Conservation (phyloP, 1,139 yeast genomes). For the Kurtzmaniella quercitrusa region DNA sequence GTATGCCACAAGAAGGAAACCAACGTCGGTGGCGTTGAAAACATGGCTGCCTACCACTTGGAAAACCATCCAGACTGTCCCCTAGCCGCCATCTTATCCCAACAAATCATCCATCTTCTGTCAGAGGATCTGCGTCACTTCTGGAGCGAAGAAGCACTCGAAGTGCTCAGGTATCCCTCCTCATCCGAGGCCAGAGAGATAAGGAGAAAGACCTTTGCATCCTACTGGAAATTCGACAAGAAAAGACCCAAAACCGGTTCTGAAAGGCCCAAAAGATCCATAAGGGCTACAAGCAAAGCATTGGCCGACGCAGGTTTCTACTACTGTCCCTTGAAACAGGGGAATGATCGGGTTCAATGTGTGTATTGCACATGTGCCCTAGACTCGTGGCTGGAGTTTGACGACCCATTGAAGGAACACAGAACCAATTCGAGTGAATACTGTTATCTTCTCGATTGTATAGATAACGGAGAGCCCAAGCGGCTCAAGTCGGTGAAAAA, state of each 20-base stretch:
- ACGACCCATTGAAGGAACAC: slow-evolving; percentile 60
- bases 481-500: not conserved
- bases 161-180: slow-evolving; percentile 20
- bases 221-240: slow-evolving; percentile 52
- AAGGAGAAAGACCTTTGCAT: slow-evolving; percentile 49
- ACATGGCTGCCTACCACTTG: slow-evolving; percentile 43
- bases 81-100: slow-evolving; percentile 29
- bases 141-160: slow-evolving; percentile 6
- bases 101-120: slow-evolving; percentile 13
- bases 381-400: slow-evolving; percentile 69
- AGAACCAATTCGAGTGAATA: slow-evolving; percentile 32
- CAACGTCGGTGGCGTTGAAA: slow-evolving; percentile 25
- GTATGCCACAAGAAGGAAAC: slow-evolving; percentile 51
- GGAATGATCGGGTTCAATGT: slow-evolving; percentile 67
- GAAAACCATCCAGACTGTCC: slow-evolving; percentile 45
- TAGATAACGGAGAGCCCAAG: slow-evolving; percentile 3
- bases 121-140: slow-evolving; percentile 7
- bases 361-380: slow-evolving; percentile 65
- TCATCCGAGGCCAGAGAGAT: slow-evolving; percentile 31
- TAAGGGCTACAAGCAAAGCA: slow-evolving; percentile 34
- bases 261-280: slow-evolving; percentile 8
- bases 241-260: slow-evolving; percentile 14
- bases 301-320: slow-evolving; percentile 55
- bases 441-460: slow-evolving; percentile 43
- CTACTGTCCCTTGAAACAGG: slow-evolving; percentile 36